Conservation (phyloP, 2,329 filamentous ascomycete species). For the Fusarium hostae region DNA sequence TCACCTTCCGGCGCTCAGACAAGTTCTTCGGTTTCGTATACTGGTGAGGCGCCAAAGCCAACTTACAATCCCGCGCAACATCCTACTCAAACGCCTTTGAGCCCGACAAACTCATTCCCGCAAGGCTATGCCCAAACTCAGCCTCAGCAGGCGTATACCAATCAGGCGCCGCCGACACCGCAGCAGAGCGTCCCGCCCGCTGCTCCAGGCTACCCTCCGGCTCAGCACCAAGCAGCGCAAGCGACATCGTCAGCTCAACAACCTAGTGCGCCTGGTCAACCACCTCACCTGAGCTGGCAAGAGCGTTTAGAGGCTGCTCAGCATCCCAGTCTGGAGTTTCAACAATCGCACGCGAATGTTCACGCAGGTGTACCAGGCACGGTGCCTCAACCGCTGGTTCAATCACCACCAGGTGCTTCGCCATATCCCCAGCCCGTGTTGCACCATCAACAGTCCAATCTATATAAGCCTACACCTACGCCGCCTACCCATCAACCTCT, state of each 20-base stretch:
- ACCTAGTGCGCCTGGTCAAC: background rate
- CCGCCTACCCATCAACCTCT: background rate
- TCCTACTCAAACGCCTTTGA: conserved; percentile 1
- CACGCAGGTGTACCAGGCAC: background rate
- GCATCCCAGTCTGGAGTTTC: background rate
- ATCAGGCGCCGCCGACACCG: conserved; percentile 5
- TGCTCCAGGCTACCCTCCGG: background rate
- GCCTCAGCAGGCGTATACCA: background rate
- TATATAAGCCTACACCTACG: background rate
- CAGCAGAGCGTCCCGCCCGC: conserved; percentile 5
- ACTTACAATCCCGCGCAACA: conserved; percentile 3
- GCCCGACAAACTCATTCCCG: background rate
- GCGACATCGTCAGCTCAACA: background rate
- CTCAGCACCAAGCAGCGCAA: conserved; percentile 9
- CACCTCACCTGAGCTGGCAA: background rate
- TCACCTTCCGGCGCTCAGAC: background rate
- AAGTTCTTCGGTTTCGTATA: background rate
- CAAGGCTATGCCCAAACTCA: background rate
- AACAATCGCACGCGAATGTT: background rate
- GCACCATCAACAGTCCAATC: background rate
- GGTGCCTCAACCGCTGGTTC: background rate
- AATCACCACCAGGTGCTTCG: background rate
- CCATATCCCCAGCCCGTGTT: conserved; percentile 6
- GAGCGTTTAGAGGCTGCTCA: background rate
- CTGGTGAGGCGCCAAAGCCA: conserved; percentile 5